Base-by-base conservation (phyloP, 1,139 yeast genomes). In the Candida glucosophila region DNA sequence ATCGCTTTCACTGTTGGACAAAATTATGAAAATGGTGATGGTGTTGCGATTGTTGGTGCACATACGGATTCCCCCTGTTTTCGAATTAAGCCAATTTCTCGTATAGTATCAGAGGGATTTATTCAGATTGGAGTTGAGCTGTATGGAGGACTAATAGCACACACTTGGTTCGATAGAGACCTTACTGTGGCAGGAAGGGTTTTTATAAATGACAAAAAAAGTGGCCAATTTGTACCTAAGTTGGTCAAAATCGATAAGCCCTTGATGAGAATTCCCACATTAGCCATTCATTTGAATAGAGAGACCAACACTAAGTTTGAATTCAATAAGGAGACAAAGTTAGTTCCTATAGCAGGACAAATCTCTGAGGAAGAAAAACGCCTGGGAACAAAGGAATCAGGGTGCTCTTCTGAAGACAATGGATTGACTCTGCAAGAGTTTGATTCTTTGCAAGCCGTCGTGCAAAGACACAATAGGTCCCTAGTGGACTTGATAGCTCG, bases 1-100 rank as follows among this genome's bases (percentile, higher is more conserved):
- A 73, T 88, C 36, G 96, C 95, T 2, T 90, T 90, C 52, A 74
- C 78, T 2, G 74, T 82, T 17, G 95, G 95, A 25, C 67, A 67
- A 9, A 49, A 74, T 30, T 83, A 82, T 73, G 44, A 52, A 28
- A 77, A 83, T n/a, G 94, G 94, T 10, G 76, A 79, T 39, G 92
- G 94, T 12, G 67, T 88, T 33, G 75, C 95, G 5, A 77, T 90
- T 31, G 77, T 86, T 22, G 98, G 97, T 15, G 94, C 95, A 4
- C 96, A 86, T 47, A 85, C 95, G 0, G 98, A 90, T 49, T 81
- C 95, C 6, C 98, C 98, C n/a, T 77, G 85, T 27, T 64, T 88
- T 37, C 66, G 94, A 43, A 74, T 90, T 41, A 90, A 90, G 56
- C 98, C 98, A n/a, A 64, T 80, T 22, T 82, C 95, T 15, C 74